Conservation (phyloP, 1,284 basidiomycete genomes). For the Trametes hirsuta region DNA sequence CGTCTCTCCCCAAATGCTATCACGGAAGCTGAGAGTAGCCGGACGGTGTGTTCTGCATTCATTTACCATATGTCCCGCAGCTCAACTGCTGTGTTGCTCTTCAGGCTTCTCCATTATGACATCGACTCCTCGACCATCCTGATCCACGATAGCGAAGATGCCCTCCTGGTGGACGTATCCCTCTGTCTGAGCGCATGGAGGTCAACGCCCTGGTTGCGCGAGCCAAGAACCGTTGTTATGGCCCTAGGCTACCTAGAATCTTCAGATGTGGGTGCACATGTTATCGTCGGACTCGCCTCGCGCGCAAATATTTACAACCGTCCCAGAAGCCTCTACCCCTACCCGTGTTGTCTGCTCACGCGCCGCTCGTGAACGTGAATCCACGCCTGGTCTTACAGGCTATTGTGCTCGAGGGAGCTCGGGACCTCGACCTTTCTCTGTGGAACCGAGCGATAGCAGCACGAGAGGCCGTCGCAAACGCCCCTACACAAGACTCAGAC, state of each 20-base stretch:
- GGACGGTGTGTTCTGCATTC: slow-evolving; percentile 18
- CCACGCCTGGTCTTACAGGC: slow-evolving; percentile 51
- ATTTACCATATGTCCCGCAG: neutral
- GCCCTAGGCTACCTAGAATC: slow-evolving; percentile 59
- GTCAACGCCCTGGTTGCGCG: slow-evolving; percentile 48
- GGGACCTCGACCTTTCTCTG: slow-evolving; percentile 48
- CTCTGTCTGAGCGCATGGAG: slow-evolving; percentile 47
- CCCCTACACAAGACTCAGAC: neutral
- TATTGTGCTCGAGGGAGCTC: slow-evolving; percentile 47
- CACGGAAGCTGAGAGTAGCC: slow-evolving; percentile 26
- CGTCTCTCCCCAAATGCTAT: slow-evolving; percentile 16
- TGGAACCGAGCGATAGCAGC: slow-evolving; percentile 46
- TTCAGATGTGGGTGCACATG: slow-evolving; percentile 39
- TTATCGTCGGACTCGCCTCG: neutral
- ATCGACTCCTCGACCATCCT: slow-evolving; percentile 39
- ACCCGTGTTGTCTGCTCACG: slow-evolving; percentile 21
- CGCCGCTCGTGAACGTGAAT: slow-evolving; percentile 36
- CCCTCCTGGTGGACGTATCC: slow-evolving; percentile 55
- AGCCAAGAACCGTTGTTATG: slow-evolving; percentile 52
- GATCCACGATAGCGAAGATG: slow-evolving; percentile 49
- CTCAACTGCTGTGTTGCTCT: neutral
- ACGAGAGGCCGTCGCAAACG: slow-evolving; percentile 5
- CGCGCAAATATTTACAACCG: too few relatives aligned
- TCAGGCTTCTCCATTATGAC: slow-evolving; percentile 19
- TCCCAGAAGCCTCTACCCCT: slow-evolving; percentile 17